A percentile compares a stretch with the other conserved stretches of the same genome.
These are phyloP conservation scores for Phytophthora vignae DNA, from an alignment of 352 stramenopile genomes.

Conservation along the genomic window DNA sequence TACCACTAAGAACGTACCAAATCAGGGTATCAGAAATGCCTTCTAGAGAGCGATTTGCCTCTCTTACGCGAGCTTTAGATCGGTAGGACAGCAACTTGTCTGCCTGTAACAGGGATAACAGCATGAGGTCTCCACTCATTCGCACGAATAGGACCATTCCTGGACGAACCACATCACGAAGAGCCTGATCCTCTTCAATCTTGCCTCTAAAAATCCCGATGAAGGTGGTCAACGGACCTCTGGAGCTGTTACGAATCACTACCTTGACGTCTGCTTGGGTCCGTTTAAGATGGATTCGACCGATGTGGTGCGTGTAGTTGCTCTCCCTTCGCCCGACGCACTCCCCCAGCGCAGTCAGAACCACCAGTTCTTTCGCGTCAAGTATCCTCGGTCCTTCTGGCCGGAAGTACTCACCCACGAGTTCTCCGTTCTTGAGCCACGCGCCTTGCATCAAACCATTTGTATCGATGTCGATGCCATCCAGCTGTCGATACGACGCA, in stretches of 20 bases:
- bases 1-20: constrained; percentile 27
- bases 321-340: constrained; percentile 27
- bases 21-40: constrained; percentile 31
- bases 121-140: not conserved
- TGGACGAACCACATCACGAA: constrained; percentile 25
- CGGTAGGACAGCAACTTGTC: constrained; percentile 26
- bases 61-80: constrained; percentile 16
- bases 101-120: constrained; percentile 14
- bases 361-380: constrained; percentile 24
- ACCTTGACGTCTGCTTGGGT: constrained; percentile 22
- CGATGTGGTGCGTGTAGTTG: constrained; percentile 30
- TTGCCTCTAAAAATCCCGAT: constrained; percentile 29
- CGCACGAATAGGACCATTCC: not conserved
- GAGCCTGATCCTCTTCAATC: constrained; percentile 11
- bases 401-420: constrained; percentile 32
- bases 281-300: constrained; percentile 6
- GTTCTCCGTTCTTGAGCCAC: constrained; percentile 33
- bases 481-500: constrained; percentile 18
- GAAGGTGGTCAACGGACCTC: constrained; percentile 21
- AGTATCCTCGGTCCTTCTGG: constrained; percentile 8
- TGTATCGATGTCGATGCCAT: constrained; percentile 25
- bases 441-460: constrained; percentile 28
- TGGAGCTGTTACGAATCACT: constrained; percentile 34
- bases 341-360: constrained; percentile 30
- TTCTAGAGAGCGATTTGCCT: constrained; percentile 5